Percentiles rank a stretch among this genome's conserved stretches.
Evolutionary conservation across 2,329 filamentous ascomycete species (phyloP).

Genomic region (Aspergillus sp.): DNA sequence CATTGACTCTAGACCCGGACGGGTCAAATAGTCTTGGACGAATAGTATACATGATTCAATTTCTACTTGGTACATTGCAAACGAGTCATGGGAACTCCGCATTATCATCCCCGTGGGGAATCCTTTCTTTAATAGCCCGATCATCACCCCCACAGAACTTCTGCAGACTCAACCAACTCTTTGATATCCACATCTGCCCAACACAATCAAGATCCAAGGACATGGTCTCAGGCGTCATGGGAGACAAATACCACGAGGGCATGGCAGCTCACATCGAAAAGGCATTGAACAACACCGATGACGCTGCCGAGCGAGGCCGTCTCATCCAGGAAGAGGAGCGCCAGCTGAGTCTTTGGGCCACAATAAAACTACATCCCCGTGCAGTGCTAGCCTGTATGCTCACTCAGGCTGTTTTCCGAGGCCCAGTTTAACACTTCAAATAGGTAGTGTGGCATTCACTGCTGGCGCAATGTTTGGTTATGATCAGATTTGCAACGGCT

Average conservation of each 20-base stretch:
- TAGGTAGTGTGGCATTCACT: slow-evolving; percentile 1
- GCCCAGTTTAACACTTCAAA: background rate
- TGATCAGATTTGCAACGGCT: slow-evolving; percentile 1
- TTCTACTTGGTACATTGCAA: background rate
- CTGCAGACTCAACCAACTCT: background rate
- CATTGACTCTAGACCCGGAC: background rate
- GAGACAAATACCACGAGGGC: background rate
- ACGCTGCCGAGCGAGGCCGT: slow-evolving; percentile 2
- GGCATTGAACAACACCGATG: background rate
- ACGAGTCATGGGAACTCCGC: background rate
- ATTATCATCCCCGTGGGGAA: background rate
- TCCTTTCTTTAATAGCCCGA: background rate
- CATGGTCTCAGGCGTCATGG: background rate
- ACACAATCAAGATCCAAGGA: background rate
- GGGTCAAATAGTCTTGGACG: background rate
- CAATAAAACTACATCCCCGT: background rate
- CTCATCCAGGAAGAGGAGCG: slow-evolving; percentile 2
- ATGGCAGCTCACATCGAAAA: slow-evolving; percentile 1
- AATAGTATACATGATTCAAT: too few species aligned
- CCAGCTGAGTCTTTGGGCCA: slow-evolving; percentile 1
- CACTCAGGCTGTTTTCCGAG: background rate
- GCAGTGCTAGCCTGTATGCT: background rate
- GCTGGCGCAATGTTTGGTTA: slow-evolving; percentile 4
- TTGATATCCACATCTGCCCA: background rate
- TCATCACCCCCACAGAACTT: background rate